Evolutionary conservation across 345 rosid species (phyloP).

Genomic region (Dipteronia dyeriana): DNA sequence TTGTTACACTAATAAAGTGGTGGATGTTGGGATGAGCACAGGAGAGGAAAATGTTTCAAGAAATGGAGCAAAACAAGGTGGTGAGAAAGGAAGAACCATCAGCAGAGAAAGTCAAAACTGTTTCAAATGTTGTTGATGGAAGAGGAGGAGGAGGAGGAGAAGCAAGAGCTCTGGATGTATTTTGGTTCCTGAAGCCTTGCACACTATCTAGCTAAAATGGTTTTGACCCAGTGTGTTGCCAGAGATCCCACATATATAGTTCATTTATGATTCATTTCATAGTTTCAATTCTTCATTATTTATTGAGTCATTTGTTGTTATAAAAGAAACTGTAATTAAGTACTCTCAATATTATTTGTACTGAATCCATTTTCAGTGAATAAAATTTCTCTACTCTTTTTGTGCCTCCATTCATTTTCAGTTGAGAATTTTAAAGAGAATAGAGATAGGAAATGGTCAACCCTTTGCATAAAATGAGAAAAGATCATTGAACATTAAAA

Average conservation of each 20-base stretch:
- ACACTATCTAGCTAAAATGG: constrained; percentile 46
- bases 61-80: constrained; percentile 51
- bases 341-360: constrained; percentile 13
- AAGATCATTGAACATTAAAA: too few species aligned
- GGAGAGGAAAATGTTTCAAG: constrained; percentile 63
- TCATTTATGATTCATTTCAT: too few species aligned
- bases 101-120: constrained; percentile 30
- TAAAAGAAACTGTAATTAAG: constrained; percentile 25
- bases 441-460: too few species aligned
- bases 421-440: too few species aligned
- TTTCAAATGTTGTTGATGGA: constrained; percentile 33
- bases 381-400: constrained; percentile 7
- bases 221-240: too few species aligned
- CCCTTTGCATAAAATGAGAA: too few species aligned
- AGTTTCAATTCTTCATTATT: background rate
- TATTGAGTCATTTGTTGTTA: constrained; percentile 28
- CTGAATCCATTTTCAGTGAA: constrained; percentile 20
- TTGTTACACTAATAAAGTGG: constrained; percentile 7
- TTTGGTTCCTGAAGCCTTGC: constrained; percentile 98
- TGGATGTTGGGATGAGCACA: constrained; percentile 27
- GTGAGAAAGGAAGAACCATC: constrained; percentile 32
- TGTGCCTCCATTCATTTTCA: background rate
- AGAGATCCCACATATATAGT: too few species aligned
- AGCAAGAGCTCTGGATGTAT: constrained; percentile 61
- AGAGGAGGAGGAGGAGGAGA: constrained; percentile 36